Evolutionary conservation across 495 filamentous ascomycete genomes (phyloP).

Genomic region (Neohortaea acidophila): DNA sequence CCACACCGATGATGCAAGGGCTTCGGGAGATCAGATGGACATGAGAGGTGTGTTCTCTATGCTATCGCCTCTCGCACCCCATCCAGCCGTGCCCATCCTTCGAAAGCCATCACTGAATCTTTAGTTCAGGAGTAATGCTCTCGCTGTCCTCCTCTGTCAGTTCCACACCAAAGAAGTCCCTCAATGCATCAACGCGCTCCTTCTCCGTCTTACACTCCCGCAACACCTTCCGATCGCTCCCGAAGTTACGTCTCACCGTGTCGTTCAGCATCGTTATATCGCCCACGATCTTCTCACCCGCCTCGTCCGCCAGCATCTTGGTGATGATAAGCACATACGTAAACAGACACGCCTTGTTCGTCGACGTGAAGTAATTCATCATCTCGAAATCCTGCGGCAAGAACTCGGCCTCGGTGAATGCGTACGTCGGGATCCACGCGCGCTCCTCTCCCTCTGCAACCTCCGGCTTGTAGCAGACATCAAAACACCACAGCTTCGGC

Average conservation of each 20-base stretch:
- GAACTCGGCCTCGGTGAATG: conserved; percentile 45
- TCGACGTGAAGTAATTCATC: conserved; percentile 45
- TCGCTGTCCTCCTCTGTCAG: conserved; percentile 21
- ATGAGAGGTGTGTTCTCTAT: too few relatives aligned
- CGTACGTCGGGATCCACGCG: conserved; percentile 43
- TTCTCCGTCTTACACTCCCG: conserved; percentile 21
- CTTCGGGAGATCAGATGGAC: too few relatives aligned
- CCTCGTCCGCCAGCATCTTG: conserved; percentile 37
- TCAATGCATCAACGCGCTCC: conserved; percentile 22
- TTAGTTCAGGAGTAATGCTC: conserved; percentile 29
- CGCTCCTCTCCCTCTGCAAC: conserved; percentile 24
- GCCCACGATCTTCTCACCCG: conserved; percentile 34
- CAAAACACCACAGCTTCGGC: conserved; percentile 46
- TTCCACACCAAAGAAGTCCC: conserved; percentile 21
- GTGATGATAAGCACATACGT: conserved; percentile 37
- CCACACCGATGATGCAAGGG: too few relatives aligned
- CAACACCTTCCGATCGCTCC: conserved; percentile 29
- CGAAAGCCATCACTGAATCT: too few relatives aligned
- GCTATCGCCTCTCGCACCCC: too few relatives aligned
- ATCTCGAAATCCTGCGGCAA: conserved; percentile 46
- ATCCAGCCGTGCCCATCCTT: too few relatives aligned
- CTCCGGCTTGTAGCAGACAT: conserved; percentile 27
- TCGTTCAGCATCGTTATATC: conserved; percentile 40
- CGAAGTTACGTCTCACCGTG: conserved; percentile 43
- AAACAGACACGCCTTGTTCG: conserved; percentile 32